Base-by-base conservation (phyloP, 1,139 yeast species). In the Suzukiozyma palmioleophila region DNA sequence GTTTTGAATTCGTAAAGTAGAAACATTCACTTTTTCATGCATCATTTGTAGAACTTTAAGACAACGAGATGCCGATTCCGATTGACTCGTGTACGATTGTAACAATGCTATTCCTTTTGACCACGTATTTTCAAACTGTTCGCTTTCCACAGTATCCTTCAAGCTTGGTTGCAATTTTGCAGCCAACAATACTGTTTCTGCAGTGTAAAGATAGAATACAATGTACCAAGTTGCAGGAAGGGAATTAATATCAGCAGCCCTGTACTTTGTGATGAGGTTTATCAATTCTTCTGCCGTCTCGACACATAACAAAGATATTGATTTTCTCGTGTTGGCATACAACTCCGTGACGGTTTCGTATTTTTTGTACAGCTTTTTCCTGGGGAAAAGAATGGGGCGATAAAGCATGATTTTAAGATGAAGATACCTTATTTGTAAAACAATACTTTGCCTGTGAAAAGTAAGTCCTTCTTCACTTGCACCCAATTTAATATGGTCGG, bases 181-280 rank as follows among this genome's bases (percentile, higher is more conserved):
- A 3, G 49, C 46, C 16, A 46, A 35, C 10, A 46, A 32, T 12
- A 46, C 42, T 7, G 47, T 45, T 15, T 35, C 44, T 6, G 49
- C 47, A 8, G 46, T 41, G 28, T 46, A 46, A 16, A 46, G 16
- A 28, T 46, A 46, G 29, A 41, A 46, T 2, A 45, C 46, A 28
- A 39, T 45, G 34, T 46, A 46, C 48, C 49, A 46, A 28, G 38
- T 43, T 7, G 49, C 49, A 10, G 49, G 49, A 8, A 45, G 37
- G 16, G 37, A 37, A 6, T 26, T 33, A 9, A 45, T 43, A 29
- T 45, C 48, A 12, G 38, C 45, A 18, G 45, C 37, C 25, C 47
- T 38, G 31, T 30, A 43, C 32, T 35, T 43, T 4, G 26, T 40
- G 30, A 46, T 41, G 3, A 46, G 21, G n/a, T 36, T 27, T 13